These are phyloP conservation scores for Magnusiomyces paraingens DNA, from an alignment of 1,139 yeast species.

Conservation along the genomic window DNA sequence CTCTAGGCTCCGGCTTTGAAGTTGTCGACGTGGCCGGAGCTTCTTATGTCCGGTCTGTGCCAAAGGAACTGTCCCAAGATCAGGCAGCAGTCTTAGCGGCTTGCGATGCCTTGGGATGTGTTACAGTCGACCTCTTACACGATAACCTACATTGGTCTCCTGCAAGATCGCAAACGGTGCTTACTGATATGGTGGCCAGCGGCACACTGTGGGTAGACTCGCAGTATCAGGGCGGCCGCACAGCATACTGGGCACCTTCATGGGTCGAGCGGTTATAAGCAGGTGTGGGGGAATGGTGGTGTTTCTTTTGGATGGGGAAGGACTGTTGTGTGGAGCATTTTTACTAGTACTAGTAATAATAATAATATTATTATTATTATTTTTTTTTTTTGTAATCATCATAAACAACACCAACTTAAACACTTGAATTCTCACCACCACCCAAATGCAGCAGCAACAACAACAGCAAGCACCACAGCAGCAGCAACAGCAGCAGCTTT, in stretches of 20 bases:
- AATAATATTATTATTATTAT: not conserved
- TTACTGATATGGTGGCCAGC: slow-evolving; percentile 72
- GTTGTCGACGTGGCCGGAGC: slow-evolving; percentile 38
- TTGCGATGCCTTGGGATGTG: slow-evolving; percentile 67
- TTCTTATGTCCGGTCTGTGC: slow-evolving; percentile 42
- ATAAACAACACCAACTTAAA: not conserved
- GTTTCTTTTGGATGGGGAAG: not conserved
- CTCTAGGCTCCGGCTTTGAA: slow-evolving; percentile 44
- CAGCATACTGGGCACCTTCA: slow-evolving; percentile 59
- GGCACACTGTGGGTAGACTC: slow-evolving; percentile 82
- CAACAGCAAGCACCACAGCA: not conserved
- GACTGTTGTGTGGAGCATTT: not conserved
- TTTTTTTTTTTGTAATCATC: not conserved
- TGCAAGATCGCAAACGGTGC: slow-evolving; percentile 52
- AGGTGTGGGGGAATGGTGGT: not conserved
- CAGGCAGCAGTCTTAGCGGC: slow-evolving; percentile 65
- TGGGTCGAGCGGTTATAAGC: slow-evolving; percentile 35
- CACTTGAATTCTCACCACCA: not conserved
- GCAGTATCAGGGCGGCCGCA: slow-evolving; percentile 42
- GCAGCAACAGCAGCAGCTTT: slow-evolving; percentile 11
- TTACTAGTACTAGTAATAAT: not conserved
- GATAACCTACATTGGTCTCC: slow-evolving; percentile 73
- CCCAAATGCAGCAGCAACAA: not conserved
- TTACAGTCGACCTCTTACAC: slow-evolving; percentile 51
- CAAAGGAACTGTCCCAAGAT: slow-evolving; percentile 52